Conservation (phyloP, 495 filamentous ascomycete species). For the Jackrogersella minutella region DNA sequence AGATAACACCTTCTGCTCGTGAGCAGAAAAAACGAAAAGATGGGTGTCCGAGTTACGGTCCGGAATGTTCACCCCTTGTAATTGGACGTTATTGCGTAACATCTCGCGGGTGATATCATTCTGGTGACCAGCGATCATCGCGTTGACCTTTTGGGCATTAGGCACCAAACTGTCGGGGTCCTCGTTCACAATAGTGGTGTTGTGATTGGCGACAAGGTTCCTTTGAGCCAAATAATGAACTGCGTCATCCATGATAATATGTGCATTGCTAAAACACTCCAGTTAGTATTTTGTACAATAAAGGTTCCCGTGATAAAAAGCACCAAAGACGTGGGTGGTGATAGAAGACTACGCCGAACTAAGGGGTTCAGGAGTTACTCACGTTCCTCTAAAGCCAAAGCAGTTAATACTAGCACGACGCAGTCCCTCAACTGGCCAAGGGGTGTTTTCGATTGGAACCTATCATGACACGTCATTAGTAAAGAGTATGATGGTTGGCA, state of each 20-base stretch:
- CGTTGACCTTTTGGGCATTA: not conserved
- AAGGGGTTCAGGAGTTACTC: not conserved
- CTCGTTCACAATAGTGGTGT: not conserved
- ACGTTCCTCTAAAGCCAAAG: conserved; percentile 38
- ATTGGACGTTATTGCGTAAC: not conserved
- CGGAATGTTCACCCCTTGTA: not conserved
- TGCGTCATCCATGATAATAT: conserved; percentile 34
- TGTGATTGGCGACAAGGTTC: conserved; percentile 23
- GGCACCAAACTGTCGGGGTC: not conserved
- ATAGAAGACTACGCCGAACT: no score
- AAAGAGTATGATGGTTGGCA: not conserved
- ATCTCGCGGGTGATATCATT: not conserved
- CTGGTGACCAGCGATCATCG: no score
- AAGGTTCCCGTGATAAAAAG: no score
- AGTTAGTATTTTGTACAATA: no score
- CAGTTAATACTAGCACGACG: conserved; percentile 33
- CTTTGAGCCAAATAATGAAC: conserved; percentile 21
- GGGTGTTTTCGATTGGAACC: conserved; percentile 17
- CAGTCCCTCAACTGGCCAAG: conserved; percentile 24
- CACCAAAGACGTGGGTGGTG: no score
- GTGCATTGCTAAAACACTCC: conserved; percentile 16
- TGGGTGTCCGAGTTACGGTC: conserved; percentile 20
- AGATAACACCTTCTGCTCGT: conserved; percentile 38
- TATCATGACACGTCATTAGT: not conserved
- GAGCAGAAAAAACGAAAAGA: conserved; percentile 41